These are phyloP conservation scores for Houttuynia cordata DNA, from an alignment of 164 flowering plant species.

Conservation along the genomic window DNA sequence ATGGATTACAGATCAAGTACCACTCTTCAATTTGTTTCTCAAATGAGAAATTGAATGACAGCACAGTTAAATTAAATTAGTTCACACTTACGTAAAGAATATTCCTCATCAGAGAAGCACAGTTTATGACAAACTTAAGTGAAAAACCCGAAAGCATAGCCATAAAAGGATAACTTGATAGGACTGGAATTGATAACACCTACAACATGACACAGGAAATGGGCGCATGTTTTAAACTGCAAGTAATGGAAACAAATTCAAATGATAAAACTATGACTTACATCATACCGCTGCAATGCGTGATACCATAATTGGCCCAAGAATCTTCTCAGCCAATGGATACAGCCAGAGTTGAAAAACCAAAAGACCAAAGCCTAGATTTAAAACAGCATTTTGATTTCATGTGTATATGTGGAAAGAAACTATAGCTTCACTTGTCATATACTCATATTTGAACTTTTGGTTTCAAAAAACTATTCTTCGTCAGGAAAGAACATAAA, in stretches of 20 bases:
- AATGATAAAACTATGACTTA: neutral
- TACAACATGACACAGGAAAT: conserved; percentile 7
- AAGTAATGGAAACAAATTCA: no score
- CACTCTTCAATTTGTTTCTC: neutral
- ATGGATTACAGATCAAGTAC: neutral
- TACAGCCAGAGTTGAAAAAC: conserved; percentile 40
- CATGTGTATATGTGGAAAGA: no score
- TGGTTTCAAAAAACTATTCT: no score
- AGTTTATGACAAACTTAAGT: conserved; percentile 28
- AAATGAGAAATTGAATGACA: neutral
- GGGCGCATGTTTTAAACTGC: neutral
- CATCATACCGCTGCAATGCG: conserved; percentile 37
- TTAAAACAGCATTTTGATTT: neutral
- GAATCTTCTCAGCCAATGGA: conserved; percentile 25
- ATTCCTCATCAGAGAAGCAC: conserved; percentile 57
- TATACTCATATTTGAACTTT: neutral
- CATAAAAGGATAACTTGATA: conserved; percentile 51
- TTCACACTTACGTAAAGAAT: neutral
- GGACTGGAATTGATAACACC: conserved; percentile 38
- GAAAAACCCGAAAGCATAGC: conserved; percentile 41
- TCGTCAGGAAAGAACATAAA: no score
- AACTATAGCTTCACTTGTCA: no score
- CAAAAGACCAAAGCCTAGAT: conserved; percentile 34
- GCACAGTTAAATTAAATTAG: no score
- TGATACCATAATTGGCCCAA: conserved; percentile 32